These are phyloP conservation scores for Drechslera avenae DNA, from an alignment of 2,329 filamentous ascomycete species.

Conservation along the genomic window DNA sequence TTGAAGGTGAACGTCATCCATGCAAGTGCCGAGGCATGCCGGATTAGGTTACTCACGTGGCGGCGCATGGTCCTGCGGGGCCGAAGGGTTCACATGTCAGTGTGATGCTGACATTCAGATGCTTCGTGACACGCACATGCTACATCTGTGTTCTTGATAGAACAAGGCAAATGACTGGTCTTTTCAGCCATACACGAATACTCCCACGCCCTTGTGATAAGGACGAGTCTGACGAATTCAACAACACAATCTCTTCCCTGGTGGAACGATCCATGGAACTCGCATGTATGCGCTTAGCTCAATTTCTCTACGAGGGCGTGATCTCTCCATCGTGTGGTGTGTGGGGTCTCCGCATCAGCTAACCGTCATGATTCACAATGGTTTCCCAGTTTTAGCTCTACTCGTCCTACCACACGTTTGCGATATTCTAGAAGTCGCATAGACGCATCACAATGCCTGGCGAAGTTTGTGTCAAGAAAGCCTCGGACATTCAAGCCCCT, in stretches of 20 bases:
- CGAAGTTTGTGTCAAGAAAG: slow-evolving; percentile 39
- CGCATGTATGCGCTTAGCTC: too few species aligned
- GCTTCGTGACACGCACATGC: slow-evolving; percentile 15
- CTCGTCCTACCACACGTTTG: neutral
- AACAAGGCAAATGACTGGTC: too few species aligned
- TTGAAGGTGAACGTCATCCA: slow-evolving; percentile 37
- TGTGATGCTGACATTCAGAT: slow-evolving; percentile 20
- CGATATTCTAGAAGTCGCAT: neutral
- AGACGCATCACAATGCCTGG: slow-evolving; percentile 24
- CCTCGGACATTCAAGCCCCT: slow-evolving; percentile 36
- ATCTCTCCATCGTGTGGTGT: neutral
- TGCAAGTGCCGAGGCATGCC: slow-evolving; percentile 36
- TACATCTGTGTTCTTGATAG: neutral
- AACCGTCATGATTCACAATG: neutral
- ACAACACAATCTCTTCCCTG: too few species aligned
- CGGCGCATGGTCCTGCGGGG: slow-evolving; percentile 2
- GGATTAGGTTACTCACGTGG: slow-evolving; percentile 18
- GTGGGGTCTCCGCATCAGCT: slow-evolving; percentile 15
- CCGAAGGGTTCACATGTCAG: slow-evolving; percentile 15
- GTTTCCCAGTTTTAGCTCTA: neutral
- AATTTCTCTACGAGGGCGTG: too few species aligned
- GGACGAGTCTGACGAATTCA: too few species aligned
- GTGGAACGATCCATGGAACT: too few species aligned
- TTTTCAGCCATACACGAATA: too few species aligned
- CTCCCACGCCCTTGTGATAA: too few species aligned